Evolutionary conservation across 176 grass and related monocot genomes (phyloP).

Genomic region (Oryza punctata): DNA sequence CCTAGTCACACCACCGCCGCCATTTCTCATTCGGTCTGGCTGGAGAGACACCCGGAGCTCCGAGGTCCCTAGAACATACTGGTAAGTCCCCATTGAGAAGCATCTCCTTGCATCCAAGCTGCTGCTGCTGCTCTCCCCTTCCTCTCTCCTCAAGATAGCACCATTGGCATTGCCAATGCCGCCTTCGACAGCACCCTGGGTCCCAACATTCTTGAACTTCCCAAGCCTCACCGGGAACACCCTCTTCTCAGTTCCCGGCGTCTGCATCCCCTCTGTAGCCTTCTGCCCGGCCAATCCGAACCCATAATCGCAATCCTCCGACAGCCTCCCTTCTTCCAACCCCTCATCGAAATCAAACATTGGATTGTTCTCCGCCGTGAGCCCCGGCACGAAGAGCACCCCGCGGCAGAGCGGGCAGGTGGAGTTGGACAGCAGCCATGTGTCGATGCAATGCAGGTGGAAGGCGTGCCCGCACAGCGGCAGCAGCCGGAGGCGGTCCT

Average conservation of each 20-base stretch:
- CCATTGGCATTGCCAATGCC: conserved; percentile 32
- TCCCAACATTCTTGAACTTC: conserved; percentile 78
- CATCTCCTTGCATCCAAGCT: conserved; percentile 94
- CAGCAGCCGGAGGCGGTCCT: conserved; percentile 74
- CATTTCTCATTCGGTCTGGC: conserved; percentile 34
- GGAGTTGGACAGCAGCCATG: conserved; percentile 94
- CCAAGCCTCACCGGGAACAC: conserved; percentile 84
- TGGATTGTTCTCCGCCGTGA: conserved; percentile 44
- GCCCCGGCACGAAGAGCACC: conserved; percentile 52
- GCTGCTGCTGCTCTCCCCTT: conserved; percentile 82
- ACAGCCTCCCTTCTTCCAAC: conserved; percentile 47
- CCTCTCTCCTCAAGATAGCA: conserved; percentile 52
- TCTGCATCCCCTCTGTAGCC: conserved; percentile 30
- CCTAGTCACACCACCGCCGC: conserved; percentile 27
- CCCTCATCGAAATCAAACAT: conserved; percentile 62
- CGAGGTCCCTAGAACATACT: conserved; percentile 75
- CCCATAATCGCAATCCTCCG: conserved; percentile 34
- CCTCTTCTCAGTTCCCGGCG: conserved; percentile 48
- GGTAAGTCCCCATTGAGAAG: conserved; percentile 88
- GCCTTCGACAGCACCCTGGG: conserved; percentile 40
- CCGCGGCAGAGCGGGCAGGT: conserved; percentile 90
- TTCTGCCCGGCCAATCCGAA: conserved; percentile 37
- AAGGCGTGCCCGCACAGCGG: conserved; percentile 88
- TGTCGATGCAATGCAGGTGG: conserved; percentile 87
- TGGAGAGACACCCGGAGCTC: conserved; percentile 72